Evolutionary conservation across 1,284 basidiomycete species (phyloP).

Genomic region (Boletus smithii): DNA sequence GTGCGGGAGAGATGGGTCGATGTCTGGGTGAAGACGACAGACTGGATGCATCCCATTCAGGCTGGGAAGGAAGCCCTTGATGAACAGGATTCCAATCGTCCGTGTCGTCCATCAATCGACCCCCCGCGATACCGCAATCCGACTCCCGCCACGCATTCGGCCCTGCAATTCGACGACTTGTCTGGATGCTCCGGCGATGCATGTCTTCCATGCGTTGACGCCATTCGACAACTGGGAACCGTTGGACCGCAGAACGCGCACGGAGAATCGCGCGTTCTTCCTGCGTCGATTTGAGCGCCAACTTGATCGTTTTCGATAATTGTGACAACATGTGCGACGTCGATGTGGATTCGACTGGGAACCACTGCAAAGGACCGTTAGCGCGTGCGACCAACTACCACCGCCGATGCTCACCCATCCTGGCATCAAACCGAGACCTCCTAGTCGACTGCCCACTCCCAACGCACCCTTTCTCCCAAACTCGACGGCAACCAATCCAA

Average conservation of each 20-base stretch:
- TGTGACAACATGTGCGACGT: conserved; percentile 95
- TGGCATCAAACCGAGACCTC: conserved; percentile 93
- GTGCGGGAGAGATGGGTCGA: conserved; percentile 42
- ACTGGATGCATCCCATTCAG: conserved; percentile 53
- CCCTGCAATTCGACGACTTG: conserved; percentile 67
- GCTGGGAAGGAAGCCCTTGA: conserved; percentile 48
- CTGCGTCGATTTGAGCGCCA: conserved; percentile 85
- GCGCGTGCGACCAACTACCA: background rate
- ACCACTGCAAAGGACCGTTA: conserved; percentile 60
- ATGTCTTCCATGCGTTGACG: conserved; percentile 92
- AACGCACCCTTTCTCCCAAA: conserved; percentile 94
- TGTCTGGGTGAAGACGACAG: conserved; percentile 29
- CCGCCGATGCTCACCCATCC: conserved; percentile 72
- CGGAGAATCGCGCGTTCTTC: conserved; percentile 89
- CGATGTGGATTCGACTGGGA: conserved; percentile 88
- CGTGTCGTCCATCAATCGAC: conserved; percentile 43
- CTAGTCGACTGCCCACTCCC: conserved; percentile 88
- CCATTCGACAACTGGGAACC: conserved; percentile 96
- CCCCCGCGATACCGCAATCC: conserved; percentile 57
- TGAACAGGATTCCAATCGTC: conserved; percentile 57
- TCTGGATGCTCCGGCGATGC: conserved; percentile 78
- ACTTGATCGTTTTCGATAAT: conserved; percentile 88
- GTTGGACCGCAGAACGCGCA: conserved; percentile 87
- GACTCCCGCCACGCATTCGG: conserved; percentile 73
- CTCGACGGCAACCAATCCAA: conserved; percentile 91